A percentile compares a stretch with the other conserved stretches of the same genome.
phyloP scores from a whole-genome alignment of 768 basidiomycete species.

The Mycena pura region DNA sequence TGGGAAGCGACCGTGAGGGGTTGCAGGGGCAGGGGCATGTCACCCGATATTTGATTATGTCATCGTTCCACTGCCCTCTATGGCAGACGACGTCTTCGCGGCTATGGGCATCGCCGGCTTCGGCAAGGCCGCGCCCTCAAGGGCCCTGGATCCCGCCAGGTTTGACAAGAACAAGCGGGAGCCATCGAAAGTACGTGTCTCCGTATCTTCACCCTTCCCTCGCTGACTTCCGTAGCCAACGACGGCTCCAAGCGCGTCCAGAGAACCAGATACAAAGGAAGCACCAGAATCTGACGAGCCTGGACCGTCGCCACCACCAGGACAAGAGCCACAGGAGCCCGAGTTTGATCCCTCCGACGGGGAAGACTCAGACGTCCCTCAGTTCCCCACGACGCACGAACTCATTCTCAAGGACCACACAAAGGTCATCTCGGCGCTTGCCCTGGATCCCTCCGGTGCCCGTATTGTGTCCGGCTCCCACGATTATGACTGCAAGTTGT shows the following conservation, averaged over 20 bases:
- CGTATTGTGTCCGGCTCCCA: conserved; percentile 90
- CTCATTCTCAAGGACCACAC: conserved; percentile 92
- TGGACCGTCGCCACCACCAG: conserved; percentile 28
- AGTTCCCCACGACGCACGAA: conserved; percentile 91
- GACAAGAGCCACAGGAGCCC: conserved; percentile 47
- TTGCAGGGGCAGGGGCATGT: no score
- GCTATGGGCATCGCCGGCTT: conserved; percentile 88
- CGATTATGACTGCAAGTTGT: conserved; percentile 97
- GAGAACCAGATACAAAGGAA: no score
- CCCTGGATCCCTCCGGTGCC: conserved; percentile 94
- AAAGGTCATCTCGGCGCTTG: conserved; percentile 92
- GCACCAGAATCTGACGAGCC: conserved; percentile 36
- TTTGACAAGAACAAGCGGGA: conserved; percentile 80
- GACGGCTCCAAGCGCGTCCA: conserved; percentile 30
- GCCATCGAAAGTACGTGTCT: conserved; percentile 33
- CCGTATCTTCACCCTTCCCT: no score
- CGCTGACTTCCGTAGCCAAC: conserved; percentile 17
- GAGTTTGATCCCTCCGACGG: conserved; percentile 65
- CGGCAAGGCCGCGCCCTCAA: conserved; percentile 74
- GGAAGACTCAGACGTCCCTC: conserved; percentile 55
- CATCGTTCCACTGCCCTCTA: conserved; percentile 32
- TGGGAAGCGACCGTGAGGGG: conserved; percentile 45
- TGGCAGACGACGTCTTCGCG: conserved; percentile 74
- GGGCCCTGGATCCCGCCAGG: conserved; percentile 72
- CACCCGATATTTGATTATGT: no score